Base-by-base conservation (phyloP, 331 rosid genomes). In the Ulmus americana region DNA sequence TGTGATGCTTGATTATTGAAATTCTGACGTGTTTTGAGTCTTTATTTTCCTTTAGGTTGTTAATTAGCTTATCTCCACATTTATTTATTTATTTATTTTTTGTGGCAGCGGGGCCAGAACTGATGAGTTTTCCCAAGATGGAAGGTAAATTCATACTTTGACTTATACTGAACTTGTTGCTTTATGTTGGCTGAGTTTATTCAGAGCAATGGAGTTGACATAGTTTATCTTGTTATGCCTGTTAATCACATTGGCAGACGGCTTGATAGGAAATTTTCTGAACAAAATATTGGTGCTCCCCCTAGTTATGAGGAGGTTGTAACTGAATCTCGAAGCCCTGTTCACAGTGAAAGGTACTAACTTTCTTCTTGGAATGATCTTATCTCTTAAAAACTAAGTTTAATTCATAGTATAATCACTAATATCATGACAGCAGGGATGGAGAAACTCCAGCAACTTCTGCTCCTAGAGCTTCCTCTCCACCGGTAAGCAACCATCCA, bases 251-350 rank as follows among this genome's bases (percentile, higher is more conserved):
- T 65, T 63, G 45, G 72, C 79, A 78, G 88, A 80, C 22, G 77
- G 68, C 76, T 85, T 14, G 88, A 83, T 64, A 83, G 56, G 64
- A 87, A 87, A 77, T 71, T 74, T 75, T 82, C 95, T 35, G 88
- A 83, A 78, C 87, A 87, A 77, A 90, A 83, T 79, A 72, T 65
- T 40, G 81, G 80, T 42, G 94, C 74, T 41, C 95, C 88, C 55
- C 94, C 97, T 52, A 87, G 87, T 70, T 85, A 87, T 70, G 95
- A 85, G 68, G 97, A 87, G 75, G 80, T 65, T 81, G 78, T 77
- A 46, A 79, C 76, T 51, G 96, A 88, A 61, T 71, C 94, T 68
- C 77, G 74, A 70, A 87, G 91, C 71, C 85, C 90, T 55, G 74
- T 49, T 69, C 77, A 67, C 39, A 67, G 70, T 67, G 90, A 79